These are phyloP conservation scores for Thuidium tamariscinum DNA, from an alignment of 225 moss, liverwort and hornwort genomes.

Conservation along the genomic window DNA sequence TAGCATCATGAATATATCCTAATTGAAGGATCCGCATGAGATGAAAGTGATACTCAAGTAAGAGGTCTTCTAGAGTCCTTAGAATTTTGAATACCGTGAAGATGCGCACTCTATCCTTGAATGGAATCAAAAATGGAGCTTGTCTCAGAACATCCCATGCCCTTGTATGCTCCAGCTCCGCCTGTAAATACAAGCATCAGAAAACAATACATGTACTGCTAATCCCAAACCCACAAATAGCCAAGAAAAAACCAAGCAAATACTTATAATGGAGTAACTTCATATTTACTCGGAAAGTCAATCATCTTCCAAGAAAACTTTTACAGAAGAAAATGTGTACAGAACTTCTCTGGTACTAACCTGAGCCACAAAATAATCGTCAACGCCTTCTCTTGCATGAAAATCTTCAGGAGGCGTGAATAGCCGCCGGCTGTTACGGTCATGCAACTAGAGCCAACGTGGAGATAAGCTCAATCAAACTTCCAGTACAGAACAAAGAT, in stretches of 20 bases:
- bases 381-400: slow-evolving; percentile 90
- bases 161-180: slow-evolving; percentile 80
- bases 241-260: neutral
- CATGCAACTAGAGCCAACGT: slow-evolving; percentile 66
- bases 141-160: slow-evolving; percentile 74
- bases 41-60: neutral
- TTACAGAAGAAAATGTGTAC: neutral
- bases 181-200: slow-evolving; percentile 41
- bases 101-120: slow-evolving; percentile 95
- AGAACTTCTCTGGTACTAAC: slow-evolving; percentile 25
- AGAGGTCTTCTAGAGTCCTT: neutral
- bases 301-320: neutral
- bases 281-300: neutral
- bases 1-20: neutral
- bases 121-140: slow-evolving; percentile 96
- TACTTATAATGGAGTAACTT: neutral
- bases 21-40: neutral
- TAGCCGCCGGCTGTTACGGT: slow-evolving; percentile 94
- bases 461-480: neutral
- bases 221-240: neutral
- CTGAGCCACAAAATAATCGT: slow-evolving; percentile 88
- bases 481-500: neutral
- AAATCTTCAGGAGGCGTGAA: slow-evolving; percentile 77
- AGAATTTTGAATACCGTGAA: slow-evolving; percentile 56
- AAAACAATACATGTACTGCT: neutral